phyloP scores from a whole-genome alignment of 257 asterid genomes.

The Nicotiana benthamiana region DNA sequence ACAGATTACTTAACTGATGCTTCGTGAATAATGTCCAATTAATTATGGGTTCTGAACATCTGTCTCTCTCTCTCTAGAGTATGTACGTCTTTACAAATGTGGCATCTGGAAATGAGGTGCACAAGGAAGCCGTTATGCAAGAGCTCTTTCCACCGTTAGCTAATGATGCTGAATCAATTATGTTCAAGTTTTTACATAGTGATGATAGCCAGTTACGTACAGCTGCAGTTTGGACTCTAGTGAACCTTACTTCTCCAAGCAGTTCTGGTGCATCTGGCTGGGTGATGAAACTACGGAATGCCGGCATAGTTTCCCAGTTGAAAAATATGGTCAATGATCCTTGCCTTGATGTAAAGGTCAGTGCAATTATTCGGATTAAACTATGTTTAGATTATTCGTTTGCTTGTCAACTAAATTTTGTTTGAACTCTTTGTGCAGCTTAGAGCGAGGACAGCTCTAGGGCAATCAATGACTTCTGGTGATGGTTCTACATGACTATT shows the following conservation, averaged over 20 bases:
- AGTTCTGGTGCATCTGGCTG: slow-evolving; percentile 54
- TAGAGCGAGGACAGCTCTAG: slow-evolving; percentile 52
- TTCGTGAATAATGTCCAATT: background rate
- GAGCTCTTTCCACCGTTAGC: slow-evolving; percentile 43
- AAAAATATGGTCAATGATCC: slow-evolving; percentile 72
- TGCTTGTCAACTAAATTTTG: slow-evolving; percentile 13
- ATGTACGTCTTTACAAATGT: slow-evolving; percentile 68
- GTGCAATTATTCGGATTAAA: background rate
- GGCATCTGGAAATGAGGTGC: slow-evolving; percentile 85
- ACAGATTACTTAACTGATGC: background rate
- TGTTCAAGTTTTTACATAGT: slow-evolving; percentile 60
- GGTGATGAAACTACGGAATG: slow-evolving; percentile 45
- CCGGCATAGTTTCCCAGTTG: slow-evolving; percentile 54
- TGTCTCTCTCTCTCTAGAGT: slow-evolving; percentile 30
- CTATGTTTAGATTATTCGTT: slow-evolving; percentile 3
- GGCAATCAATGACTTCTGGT: slow-evolving; percentile 45
- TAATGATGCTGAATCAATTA: slow-evolving; percentile 30
- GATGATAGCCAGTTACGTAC: slow-evolving; percentile 61
- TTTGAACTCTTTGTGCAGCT: slow-evolving; percentile 42
- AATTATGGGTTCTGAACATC: background rate
- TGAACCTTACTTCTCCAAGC: slow-evolving; percentile 71
- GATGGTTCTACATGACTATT: slow-evolving; percentile 44
- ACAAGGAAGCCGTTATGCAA: slow-evolving; percentile 80
- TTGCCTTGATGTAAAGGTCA: slow-evolving; percentile 89
- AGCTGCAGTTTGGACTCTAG: slow-evolving; percentile 69